Evolutionary conservation across 2,329 filamentous ascomycete genomes (phyloP), one percentile per base, ranked within the genome.

Genomic region (Whalleya microplaca): DNA sequence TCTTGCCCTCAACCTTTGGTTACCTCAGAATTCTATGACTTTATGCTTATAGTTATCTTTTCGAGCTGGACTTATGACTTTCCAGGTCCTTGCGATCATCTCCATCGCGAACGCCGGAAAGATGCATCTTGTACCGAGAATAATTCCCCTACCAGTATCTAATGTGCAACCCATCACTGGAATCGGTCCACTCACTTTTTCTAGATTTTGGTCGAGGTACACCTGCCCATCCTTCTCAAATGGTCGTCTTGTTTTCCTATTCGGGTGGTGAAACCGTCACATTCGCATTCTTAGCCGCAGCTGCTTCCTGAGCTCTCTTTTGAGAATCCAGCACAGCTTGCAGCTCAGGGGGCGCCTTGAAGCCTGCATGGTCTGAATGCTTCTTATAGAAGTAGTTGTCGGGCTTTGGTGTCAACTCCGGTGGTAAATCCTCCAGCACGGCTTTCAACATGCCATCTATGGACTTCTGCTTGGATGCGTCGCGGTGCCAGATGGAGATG

Each of bases 401-500:
- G 45, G 83, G 69, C 76, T 89, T 89, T 41, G 91, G 91, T 56
- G 80, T 80, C 64, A 96, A 76, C 70, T 95, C 90, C 1, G 82
- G 76, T 5, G 88, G 88, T 27, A 97, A 78, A 63, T 90, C 85
- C 49, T 87, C 83, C 46, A 96, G 78, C 50, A 96, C 87, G 46
- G 85, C 88, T 60, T 84, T 78, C 47, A 93, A 81, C 57, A 97
- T 82, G 61, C 80, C 84, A 70, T 94, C 86, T 65, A 95, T 84
- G 5, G 92, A 95, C 65, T 84, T 86, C 69, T 91, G 82, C 75
- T 95, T 92, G 58, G 86, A 87, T 20, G 88, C 87, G 69, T 96
- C 90, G 61, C 95, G 91, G 77, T 96, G 95, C 94, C 94, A 98
- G 69, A 98, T 85, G 66, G 90, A 90, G 71, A 97, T 89, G 65